phyloP scores from a whole-genome alignment of 257 asterid species.

The Fraxinus quadrangulata region DNA sequence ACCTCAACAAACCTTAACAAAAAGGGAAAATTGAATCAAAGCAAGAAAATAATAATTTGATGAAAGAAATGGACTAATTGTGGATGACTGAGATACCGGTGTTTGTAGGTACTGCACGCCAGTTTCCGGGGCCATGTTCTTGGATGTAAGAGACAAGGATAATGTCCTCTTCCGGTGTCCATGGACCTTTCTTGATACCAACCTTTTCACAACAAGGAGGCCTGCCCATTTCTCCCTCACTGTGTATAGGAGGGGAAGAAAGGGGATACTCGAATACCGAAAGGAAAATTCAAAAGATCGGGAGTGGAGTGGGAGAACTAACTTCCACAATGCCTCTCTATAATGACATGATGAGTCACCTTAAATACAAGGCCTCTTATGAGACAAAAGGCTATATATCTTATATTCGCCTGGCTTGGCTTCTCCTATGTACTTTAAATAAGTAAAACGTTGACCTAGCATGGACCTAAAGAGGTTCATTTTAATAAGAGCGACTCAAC shows the following conservation, averaged over 20 bases:
- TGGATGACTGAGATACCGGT: constrained; percentile 47
- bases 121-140: constrained; percentile 92
- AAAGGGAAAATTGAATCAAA: not conserved
- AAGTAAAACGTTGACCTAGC: not conserved
- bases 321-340: constrained; percentile 3
- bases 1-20: constrained; percentile 69
- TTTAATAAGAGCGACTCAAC: not conserved
- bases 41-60: not conserved
- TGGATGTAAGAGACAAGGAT: constrained; percentile 84
- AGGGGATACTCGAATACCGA: not conserved
- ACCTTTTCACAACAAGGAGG: constrained; percentile 92
- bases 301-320: not conserved
- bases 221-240: constrained; percentile 57
- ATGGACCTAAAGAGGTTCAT: not conserved
- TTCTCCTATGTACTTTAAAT: not conserved
- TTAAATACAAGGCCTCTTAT: constrained; percentile 10
- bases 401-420: not conserved
- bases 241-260: not conserved
- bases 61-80: not conserved
- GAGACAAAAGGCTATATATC: not conserved
- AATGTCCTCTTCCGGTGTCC: constrained; percentile 97
- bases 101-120: constrained; percentile 84
- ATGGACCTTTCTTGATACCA: constrained; percentile 94
- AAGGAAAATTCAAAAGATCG: not conserved
- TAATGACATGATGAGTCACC: constrained; percentile 18